Base-by-base conservation (phyloP, 1,284 basidiomycete genomes). In the Afroboletus lepidellus region DNA sequence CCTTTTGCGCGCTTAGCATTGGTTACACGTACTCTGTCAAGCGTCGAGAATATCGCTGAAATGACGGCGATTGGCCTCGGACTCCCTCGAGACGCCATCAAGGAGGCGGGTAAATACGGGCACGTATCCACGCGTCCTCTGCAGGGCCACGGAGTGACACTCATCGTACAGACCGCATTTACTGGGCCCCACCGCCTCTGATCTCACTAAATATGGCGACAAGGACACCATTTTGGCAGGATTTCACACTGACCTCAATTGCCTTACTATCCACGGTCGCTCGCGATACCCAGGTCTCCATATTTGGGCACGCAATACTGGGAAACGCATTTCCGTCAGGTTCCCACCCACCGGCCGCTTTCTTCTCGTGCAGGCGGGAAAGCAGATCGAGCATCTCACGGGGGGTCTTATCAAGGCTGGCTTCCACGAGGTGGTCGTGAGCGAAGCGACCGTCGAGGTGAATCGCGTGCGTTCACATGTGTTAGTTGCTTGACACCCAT, bases 241-340 rank as follows among this genome's bases (percentile, higher is more conserved):
- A 2, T 95, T 96, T 69, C 93, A 96, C 67, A 87, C 87, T 0
- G 90, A 92, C 64, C 79, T 90, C 46, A 90, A 90, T 60, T 91
- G 87, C 64, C 72, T 90, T 56, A 94, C 93, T 5, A 95, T 95
- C 46, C 94, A 96, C 62, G 94, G 93, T 21, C 86, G 90, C 48
- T 94, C 92, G 6, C 80, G 89, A 44, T 92, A 88, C 65, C 88
- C 90, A 2, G 90, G 90, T 13, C 73, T 93, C 41, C 81, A 95
- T 66, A 89, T 96, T 47, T 95, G 93, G 93, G 93, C 92, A 4
- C 79, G 93, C 23, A 96, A 97, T 64, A 85, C 87, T 0, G 93
- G 93, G 23, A 92, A 90, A 68, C 83, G 90, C 12, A 92, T 96
- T 54, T 75, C 85, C 3, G 92, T 94, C 25, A 81, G 78, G 62